phyloP scores from a whole-genome alignment of 495 filamentous ascomycete genomes.

The Trichoderma orchidacearum region DNA sequence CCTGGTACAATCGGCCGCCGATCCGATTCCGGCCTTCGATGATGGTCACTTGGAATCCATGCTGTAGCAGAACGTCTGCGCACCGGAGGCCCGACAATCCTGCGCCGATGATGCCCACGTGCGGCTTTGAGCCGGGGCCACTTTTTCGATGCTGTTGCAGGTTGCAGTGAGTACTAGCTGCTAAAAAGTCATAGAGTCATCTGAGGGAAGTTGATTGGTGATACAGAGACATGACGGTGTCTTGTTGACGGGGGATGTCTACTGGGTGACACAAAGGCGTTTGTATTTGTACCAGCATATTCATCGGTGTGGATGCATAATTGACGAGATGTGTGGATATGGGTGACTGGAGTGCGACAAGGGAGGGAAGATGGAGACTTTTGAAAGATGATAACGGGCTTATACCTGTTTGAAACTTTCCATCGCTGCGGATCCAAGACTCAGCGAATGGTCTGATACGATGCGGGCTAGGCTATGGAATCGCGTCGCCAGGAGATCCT shows the following conservation, averaged over 20 bases:
- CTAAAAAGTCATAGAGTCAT: background rate
- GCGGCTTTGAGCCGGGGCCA: constrained; percentile 18
- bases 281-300: background rate
- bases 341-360: no score
- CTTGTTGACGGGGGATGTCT: background rate
- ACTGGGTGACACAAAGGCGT: background rate
- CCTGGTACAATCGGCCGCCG: constrained; percentile 61
- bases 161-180: constrained; percentile 8
- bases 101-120: constrained; percentile 68
- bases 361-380: background rate
- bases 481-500: constrained; percentile 14
- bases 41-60: constrained; percentile 71
- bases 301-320: no score
- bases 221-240: background rate
- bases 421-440: background rate
- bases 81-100: constrained; percentile 80
- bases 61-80: constrained; percentile 65
- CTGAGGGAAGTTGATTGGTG: background rate
- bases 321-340: no score
- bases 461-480: background rate
- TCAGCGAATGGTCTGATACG: background rate
- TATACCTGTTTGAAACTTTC: background rate
- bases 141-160: constrained; percentile 22
- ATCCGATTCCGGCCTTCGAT: constrained; percentile 74
- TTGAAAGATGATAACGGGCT: background rate